A percentile compares a stretch with the other conserved stretches of the same genome.
Conservation (phyloP, 805 yeast genomes). For the Candida sonorensis region DNA sequence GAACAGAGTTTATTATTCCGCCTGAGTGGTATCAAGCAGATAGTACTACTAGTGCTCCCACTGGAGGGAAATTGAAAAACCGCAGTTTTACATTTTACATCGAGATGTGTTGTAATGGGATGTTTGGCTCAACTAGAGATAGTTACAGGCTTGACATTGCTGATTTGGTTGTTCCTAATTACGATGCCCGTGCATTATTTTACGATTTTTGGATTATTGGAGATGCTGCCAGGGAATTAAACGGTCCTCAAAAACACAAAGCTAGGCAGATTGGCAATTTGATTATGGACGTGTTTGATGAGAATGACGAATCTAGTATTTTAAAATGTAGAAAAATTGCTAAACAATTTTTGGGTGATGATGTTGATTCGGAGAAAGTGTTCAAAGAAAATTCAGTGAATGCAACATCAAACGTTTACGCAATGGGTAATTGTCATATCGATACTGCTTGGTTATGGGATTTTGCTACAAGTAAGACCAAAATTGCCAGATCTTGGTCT, state of each 20-base stretch:
- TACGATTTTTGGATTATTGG: conserved; percentile 84
- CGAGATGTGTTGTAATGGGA: conserved; percentile 91
- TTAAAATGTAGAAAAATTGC: conserved; percentile 62
- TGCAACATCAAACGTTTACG: conserved; percentile 56
- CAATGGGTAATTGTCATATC: conserved; percentile 92
- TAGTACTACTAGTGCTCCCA: no score
- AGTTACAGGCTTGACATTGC: conserved; percentile 63
- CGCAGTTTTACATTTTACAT: conserved; percentile 69
- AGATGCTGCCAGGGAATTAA: conserved; percentile 86
- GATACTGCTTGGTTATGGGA: conserved; percentile 99
- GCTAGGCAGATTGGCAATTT: conserved; percentile 76
- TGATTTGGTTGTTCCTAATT: conserved; percentile 75
- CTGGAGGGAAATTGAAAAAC: no score
- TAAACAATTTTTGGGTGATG: conserved; percentile 52
- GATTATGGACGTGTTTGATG: conserved; percentile 81
- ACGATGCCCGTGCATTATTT: conserved; percentile 68
- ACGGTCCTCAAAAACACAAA: conserved; percentile 76
- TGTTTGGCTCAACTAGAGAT: conserved; percentile 65
- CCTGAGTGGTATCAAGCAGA: conserved; percentile 34
- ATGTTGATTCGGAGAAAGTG: conserved; percentile 61
- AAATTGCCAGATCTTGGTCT: conserved; percentile 92
- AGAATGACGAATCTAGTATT: conserved; percentile 52
- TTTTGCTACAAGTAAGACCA: conserved; percentile 92
- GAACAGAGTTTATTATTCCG: conserved; percentile 70
- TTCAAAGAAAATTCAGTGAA: conserved; percentile 36